Evolutionary conservation across 108 stramenopile species (phyloP).

Genomic region (Epithemia pelagica): DNA sequence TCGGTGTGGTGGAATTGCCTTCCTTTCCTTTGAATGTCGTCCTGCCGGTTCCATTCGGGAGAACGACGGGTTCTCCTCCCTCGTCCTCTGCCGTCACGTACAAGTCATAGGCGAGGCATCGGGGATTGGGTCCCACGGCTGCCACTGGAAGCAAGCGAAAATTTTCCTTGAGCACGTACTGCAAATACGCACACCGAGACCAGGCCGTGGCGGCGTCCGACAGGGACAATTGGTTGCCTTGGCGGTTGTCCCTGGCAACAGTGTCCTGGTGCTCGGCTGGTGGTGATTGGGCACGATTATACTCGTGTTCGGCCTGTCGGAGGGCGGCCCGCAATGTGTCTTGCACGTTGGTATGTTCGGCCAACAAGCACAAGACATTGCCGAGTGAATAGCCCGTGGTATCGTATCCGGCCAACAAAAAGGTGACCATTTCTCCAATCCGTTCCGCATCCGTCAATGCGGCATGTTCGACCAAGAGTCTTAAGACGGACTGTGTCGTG

Average conservation of each 20-base stretch:
- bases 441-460: constrained; percentile 12
- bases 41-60: no score
- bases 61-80: no score
- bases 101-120: neutral
- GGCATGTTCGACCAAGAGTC: neutral
- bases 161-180: constrained; percentile 31
- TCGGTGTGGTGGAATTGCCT: neutral
- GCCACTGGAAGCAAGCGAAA: constrained; percentile 36
- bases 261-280: no score
- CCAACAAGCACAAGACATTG: constrained; percentile 26
- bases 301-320: neutral
- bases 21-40: constrained; percentile 20
- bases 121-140: constrained; percentile 23
- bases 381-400: constrained; percentile 45
- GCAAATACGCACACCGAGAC: neutral
- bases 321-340: neutral
- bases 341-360: constrained; percentile 25
- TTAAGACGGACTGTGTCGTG: neutral
- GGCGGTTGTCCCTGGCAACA: no score
- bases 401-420: constrained; percentile 25
- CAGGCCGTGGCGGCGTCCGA: neutral
- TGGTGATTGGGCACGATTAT: no score
- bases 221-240: neutral
- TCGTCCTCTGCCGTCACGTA: neutral
- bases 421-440: constrained; percentile 6